These are phyloP conservation scores for Rhododendron williamsianum DNA, from an alignment of 148 eudicot genomes.

Conservation along the genomic window DNA sequence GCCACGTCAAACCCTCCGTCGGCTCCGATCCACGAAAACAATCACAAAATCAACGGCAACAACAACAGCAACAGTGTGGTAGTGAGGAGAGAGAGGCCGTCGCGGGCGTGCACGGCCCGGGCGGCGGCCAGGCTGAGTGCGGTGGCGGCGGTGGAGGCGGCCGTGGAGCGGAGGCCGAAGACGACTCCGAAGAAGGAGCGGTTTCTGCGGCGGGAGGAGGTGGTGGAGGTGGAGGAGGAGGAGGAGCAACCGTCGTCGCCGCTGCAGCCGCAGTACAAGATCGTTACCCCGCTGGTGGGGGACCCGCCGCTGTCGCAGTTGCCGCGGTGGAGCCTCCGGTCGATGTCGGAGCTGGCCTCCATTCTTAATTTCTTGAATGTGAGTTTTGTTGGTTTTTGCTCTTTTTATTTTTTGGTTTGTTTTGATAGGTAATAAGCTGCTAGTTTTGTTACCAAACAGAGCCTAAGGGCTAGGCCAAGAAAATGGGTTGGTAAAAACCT, in stretches of 20 bases:
- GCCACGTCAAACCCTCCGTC: constrained; percentile 41
- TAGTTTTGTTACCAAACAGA: neutral
- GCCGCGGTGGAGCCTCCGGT: constrained; percentile 72
- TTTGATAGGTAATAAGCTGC: neutral
- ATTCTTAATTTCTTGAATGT: constrained; percentile 82
- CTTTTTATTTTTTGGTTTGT: neutral
- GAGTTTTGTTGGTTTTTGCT: neutral
- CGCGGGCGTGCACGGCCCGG: constrained; percentile 75
- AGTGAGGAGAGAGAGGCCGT: constrained; percentile 73
- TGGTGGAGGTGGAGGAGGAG: constrained; percentile 35
- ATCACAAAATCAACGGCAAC: constrained; percentile 19
- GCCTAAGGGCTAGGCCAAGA: neutral
- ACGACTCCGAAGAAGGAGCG: constrained; percentile 43
- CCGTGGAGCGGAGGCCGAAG: constrained; percentile 39
- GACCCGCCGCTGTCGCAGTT: constrained; percentile 58
- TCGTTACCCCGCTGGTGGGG: constrained; percentile 58
- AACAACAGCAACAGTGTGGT: constrained; percentile 12
- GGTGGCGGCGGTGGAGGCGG: constrained; percentile 55
- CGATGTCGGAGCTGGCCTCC: constrained; percentile 95
- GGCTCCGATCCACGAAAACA: constrained; percentile 50
- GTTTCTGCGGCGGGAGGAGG: constrained; percentile 40
- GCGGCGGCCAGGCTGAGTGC: constrained; percentile 58
- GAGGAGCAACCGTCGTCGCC: constrained; percentile 22
- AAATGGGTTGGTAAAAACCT: constrained; percentile 5
- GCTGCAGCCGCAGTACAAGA: constrained; percentile 43